Percentiles rank a stretch among this genome's conserved stretches.
Conservation (phyloP, 495 filamentous ascomycete genomes). For the Cryomyces antarcticus region DNA sequence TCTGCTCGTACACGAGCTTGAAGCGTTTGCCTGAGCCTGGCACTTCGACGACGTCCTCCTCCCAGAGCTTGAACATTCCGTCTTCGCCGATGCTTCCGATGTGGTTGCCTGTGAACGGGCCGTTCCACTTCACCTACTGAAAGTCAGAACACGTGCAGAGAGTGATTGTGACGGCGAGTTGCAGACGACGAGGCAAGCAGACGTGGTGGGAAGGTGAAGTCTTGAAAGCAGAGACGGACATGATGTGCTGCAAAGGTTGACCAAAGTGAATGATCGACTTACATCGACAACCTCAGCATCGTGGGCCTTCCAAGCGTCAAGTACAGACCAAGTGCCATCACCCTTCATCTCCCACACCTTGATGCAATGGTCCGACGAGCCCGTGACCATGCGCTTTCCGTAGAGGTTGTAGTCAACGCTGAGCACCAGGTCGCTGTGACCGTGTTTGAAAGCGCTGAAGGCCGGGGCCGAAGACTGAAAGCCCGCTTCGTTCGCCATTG, state of each 20-base stretch:
- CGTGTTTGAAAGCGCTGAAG: slow-evolving; percentile 25
- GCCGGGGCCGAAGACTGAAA: slow-evolving; percentile 2
- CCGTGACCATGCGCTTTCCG: slow-evolving; percentile 76
- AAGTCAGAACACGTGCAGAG: too few species aligned
- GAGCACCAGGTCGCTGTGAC: slow-evolving; percentile 49
- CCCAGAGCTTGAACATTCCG: slow-evolving; percentile 74
- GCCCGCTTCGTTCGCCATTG: slow-evolving; percentile 6
- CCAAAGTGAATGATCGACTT: slow-evolving; percentile 7
- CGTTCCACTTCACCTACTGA: slow-evolving; percentile 58
- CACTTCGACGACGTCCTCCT: slow-evolving; percentile 59
- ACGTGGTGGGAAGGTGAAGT: too few species aligned
- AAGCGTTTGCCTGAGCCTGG: slow-evolving; percentile 59
- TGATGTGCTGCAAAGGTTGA: too few species aligned
- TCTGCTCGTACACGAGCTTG: slow-evolving; percentile 36
- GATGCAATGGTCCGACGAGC: slow-evolving; percentile 80
- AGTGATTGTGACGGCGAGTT: too few species aligned
- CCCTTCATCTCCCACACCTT: slow-evolving; percentile 73
- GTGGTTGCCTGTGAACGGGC: slow-evolving; percentile 38
- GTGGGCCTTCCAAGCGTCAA: slow-evolving; percentile 81
- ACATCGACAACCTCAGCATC: slow-evolving; percentile 82
- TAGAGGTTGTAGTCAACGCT: slow-evolving; percentile 48
- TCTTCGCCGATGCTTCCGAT: slow-evolving; percentile 62
- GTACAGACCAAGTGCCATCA: slow-evolving; percentile 49
- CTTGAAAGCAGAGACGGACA: too few species aligned
- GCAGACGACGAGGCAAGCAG: too few species aligned